phyloP scores from a whole-genome alignment of 2,329 filamentous ascomycete species.

The Massarina eburnea region DNA sequence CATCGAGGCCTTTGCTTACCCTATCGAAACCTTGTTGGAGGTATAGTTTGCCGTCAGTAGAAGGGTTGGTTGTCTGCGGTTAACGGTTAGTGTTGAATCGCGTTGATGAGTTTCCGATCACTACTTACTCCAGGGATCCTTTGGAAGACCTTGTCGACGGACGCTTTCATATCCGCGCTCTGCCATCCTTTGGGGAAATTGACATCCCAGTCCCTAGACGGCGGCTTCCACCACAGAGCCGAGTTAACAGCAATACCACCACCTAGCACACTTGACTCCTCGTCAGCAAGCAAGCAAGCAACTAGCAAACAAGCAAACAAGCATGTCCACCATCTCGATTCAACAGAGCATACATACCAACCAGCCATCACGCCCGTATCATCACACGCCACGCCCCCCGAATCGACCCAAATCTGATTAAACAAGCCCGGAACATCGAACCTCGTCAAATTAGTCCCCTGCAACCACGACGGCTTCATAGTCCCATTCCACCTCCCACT shows the following conservation, averaged over 20 bases:
- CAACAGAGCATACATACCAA: slow-evolving; percentile 44
- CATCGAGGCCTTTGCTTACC: slow-evolving; percentile 58
- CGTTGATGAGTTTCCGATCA: background rate
- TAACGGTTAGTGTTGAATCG: background rate
- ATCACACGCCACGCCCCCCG: slow-evolving; percentile 61
- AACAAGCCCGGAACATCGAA: slow-evolving; percentile 71
- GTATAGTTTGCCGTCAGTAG: slow-evolving; percentile 64
- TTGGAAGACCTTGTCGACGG: slow-evolving; percentile 62
- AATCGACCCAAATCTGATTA: slow-evolving; percentile 66
- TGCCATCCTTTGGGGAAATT: slow-evolving; percentile 73
- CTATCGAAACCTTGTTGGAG: slow-evolving; percentile 64
- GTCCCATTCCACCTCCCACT: slow-evolving; percentile 64
- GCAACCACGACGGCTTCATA: slow-evolving; percentile 61
- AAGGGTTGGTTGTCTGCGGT: slow-evolving; percentile 61
- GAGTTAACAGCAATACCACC: slow-evolving; percentile 68
- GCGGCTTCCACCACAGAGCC: slow-evolving; percentile 66
- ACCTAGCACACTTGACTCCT: slow-evolving; percentile 60
- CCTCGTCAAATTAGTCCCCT: slow-evolving; percentile 64
- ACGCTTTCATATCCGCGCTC: slow-evolving; percentile 58
- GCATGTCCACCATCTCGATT: background rate
- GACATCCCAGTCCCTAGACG: slow-evolving; percentile 66
- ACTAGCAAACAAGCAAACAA: background rate
- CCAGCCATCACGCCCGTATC: slow-evolving; percentile 71
- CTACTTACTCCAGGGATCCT: slow-evolving; percentile 56
- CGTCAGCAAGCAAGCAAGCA: too few species aligned